Conservation (phyloP, 78 protist genomes). For the Tieghemostelium lacteum region DNA sequence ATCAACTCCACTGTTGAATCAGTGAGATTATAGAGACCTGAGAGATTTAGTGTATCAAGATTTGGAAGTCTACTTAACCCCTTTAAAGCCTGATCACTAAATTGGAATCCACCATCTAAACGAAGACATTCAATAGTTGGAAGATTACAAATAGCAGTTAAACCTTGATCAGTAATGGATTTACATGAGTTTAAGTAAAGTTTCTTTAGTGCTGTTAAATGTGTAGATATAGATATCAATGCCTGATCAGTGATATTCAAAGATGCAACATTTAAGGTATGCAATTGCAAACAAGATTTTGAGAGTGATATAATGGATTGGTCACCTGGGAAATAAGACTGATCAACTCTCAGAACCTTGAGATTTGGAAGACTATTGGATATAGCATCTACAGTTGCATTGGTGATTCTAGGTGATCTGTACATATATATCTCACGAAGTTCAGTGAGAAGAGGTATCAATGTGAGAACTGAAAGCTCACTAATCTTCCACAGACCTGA, state of each 20-base stretch:
- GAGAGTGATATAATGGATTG: not conserved
- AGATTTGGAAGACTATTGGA: not conserved
- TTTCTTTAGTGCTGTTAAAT: slow-evolving; percentile 19
- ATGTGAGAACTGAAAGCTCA: slow-evolving; percentile 9
- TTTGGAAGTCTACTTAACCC: slow-evolving; percentile 2
- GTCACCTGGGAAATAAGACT: slow-evolving; percentile 26
- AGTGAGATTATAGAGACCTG: slow-evolving; percentile 24
- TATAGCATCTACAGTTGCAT: slow-evolving; percentile 12
- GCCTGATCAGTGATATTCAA: slow-evolving; percentile 4
- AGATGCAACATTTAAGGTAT: not conserved
- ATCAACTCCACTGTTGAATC: slow-evolving; percentile 21
- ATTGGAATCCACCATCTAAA: slow-evolving; percentile 32
- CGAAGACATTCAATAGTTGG: slow-evolving; percentile 11
- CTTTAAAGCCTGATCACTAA: slow-evolving; percentile 19
- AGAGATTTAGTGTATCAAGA: slow-evolving; percentile 1
- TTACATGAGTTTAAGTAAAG: slow-evolving; percentile 45
- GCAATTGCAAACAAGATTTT: not conserved
- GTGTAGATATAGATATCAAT: not conserved
- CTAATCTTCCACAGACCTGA: slow-evolving; percentile 17
- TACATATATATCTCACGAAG: slow-evolving; percentile 52
- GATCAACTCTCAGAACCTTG: slow-evolving; percentile 27
- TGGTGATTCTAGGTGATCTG: slow-evolving; percentile 44
- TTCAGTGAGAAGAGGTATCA: not conserved
- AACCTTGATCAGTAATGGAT: slow-evolving; percentile 6
- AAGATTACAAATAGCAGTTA: not conserved